Evolutionary conservation across 129 eudicot genomes (phyloP), one percentile per base, ranked within the genome.

Genomic region (Helianthus annuus): DNA sequence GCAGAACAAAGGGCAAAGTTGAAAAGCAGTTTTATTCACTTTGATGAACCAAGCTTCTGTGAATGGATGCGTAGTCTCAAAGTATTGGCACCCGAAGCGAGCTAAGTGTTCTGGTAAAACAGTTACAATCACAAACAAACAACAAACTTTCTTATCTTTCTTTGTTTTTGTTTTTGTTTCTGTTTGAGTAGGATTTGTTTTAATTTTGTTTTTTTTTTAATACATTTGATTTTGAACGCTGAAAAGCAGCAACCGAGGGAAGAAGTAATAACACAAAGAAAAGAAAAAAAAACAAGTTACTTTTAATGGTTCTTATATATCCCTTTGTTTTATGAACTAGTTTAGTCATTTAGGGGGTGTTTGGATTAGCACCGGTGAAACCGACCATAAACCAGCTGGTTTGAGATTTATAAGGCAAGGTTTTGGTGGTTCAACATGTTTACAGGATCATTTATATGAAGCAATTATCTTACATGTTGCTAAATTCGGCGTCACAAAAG

Each of bases 41-140:
- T 94, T 75, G 97, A 90, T 32, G 97, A 90, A 64, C 99, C 99
- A 24, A 90, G 99, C 73, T 90, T 90, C 68, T 87, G 96, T 65
- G 99, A 90, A 78, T 94, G 97, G 99, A 90, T 90, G 97, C 88
- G 90, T 1, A 79, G 89, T 51, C 84, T 94, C 77, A 94, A 90
- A 83, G 89, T 94, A 34, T 78, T 83, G 80, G 91, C 97, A 65
- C 99, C 99, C 0, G 97, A 90, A 62, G 91, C 96, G n/a, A 92
- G 89, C 74, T 88, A 76, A 77, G 42, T 48, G n/a, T 53, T 64
- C 42, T 17, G 42, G 63, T 0, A 22, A 67, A 39, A 22, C 16
- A 3, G 71, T 34, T 19, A 4, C n/a, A 76, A 42, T 32, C 42
- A 51, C 39, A 24, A 46, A 67, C 40, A 68, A 57, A 76, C 52